phyloP scores from a whole-genome alignment of 768 basidiomycete species.

The Phylloporus sp. region DNA sequence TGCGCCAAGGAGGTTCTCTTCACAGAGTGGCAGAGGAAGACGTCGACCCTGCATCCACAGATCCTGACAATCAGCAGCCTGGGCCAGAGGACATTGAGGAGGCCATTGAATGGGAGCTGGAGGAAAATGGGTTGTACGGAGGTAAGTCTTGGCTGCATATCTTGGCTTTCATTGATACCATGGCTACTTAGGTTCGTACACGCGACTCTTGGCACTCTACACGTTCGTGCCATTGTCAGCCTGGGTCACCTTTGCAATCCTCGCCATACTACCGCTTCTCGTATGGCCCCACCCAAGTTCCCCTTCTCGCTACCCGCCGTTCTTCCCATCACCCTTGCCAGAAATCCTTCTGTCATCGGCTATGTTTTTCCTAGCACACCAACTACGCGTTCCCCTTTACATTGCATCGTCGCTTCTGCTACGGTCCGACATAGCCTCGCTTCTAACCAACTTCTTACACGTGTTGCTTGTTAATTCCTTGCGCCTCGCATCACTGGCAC shows the following conservation, averaged over 20 bases:
- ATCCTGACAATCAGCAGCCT: constrained; percentile 14
- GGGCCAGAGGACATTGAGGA: constrained; percentile 37
- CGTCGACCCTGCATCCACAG: constrained; percentile 5
- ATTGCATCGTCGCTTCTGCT: constrained; percentile 33
- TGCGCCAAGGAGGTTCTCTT: constrained; percentile 26
- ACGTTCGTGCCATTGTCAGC: constrained; percentile 56
- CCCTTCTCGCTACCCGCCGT: constrained; percentile 41
- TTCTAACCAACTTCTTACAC: constrained; percentile 43
- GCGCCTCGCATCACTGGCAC: constrained; percentile 50
- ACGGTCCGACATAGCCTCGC: constrained; percentile 26
- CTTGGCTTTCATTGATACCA: neutral
- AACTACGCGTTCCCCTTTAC: constrained; percentile 32
- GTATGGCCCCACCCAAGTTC: constrained; percentile 41
- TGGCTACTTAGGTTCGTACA: constrained; percentile 55
- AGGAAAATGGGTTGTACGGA: constrained; percentile 46
- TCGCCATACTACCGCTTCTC: constrained; percentile 48
- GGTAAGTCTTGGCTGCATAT: constrained; percentile 33
- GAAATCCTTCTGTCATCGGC: constrained; percentile 60
- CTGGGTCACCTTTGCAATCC: constrained; percentile 43
- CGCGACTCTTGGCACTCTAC: constrained; percentile 50
- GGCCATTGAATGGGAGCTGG: constrained; percentile 44
- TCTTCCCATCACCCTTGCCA: constrained; percentile 60
- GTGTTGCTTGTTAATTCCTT: constrained; percentile 50
- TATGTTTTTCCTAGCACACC: constrained; percentile 41
- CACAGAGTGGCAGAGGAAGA: constrained; percentile 39